Evolutionary conservation across 2,329 filamentous ascomycete species (phyloP).

Genomic region (Penicillium sp.): DNA sequence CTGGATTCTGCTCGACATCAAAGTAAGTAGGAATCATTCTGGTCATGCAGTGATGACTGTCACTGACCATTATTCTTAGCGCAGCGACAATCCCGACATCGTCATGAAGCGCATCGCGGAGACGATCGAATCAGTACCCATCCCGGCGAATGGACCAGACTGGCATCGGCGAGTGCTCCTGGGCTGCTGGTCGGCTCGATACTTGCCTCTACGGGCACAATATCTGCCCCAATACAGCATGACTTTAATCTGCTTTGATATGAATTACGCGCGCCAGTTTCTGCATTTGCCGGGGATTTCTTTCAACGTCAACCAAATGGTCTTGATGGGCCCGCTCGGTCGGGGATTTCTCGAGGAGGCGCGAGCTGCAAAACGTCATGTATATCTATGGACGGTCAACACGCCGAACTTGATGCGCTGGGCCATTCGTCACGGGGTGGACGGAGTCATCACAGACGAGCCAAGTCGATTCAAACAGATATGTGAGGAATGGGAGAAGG

Average conservation of each 20-base stretch:
- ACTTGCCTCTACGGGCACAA: constrained; percentile 61
- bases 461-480: constrained; percentile 41
- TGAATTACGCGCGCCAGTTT: constrained; percentile 67
- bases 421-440: constrained; percentile 64
- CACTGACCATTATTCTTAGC: constrained; percentile 11
- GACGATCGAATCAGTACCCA: constrained; percentile 56
- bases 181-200: constrained; percentile 77
- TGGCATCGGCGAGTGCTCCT: constrained; percentile 76
- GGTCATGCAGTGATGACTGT: background rate
- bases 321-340: constrained; percentile 68
- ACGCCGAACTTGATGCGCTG: constrained; percentile 75
- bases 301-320: constrained; percentile 73
- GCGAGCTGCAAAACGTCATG: constrained; percentile 53
- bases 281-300: constrained; percentile 61
- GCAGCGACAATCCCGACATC: constrained; percentile 52
- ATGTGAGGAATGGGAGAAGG: constrained; percentile 18
- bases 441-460: constrained; percentile 85
- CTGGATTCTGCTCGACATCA: constrained; percentile 87
- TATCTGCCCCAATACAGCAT: constrained; percentile 47
- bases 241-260: constrained; percentile 44
- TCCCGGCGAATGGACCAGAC: constrained; percentile 39
- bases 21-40: constrained; percentile 62
- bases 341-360: constrained; percentile 63
- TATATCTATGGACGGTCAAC: constrained; percentile 89
- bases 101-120: constrained; percentile 69